phyloP scores from a whole-genome alignment of 73 alveolate genomes.

The Uronychia setigera region DNA sequence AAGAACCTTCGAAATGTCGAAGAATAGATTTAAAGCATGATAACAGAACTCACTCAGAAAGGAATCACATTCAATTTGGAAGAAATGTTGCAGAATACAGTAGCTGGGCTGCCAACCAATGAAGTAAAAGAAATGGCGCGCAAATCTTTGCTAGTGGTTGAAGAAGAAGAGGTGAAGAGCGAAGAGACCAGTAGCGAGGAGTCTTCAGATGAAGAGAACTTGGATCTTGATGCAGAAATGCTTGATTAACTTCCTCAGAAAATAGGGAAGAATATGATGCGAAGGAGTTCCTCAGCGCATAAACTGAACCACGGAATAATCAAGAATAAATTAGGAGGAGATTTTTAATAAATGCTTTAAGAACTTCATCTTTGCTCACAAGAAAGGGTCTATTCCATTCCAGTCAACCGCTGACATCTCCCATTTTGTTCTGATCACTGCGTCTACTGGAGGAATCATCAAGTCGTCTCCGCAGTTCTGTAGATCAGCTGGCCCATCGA shows the following conservation, averaged over 20 bases:
- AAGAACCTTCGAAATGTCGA: background rate
- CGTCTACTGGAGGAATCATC: slow-evolving; percentile 65
- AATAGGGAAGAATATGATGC: too few relatives aligned
- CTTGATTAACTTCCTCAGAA: too few relatives aligned
- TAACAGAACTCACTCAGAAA: background rate
- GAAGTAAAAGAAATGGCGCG: too few relatives aligned
- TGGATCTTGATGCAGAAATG: too few relatives aligned
- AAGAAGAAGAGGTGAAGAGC: too few relatives aligned
- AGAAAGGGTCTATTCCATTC: slow-evolving; percentile 37
- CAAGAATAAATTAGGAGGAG: background rate
- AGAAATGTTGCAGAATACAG: too few relatives aligned
- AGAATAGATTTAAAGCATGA: background rate
- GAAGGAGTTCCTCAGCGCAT: too few relatives aligned
- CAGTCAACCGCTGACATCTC: slow-evolving; percentile 15
- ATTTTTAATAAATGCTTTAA: background rate
- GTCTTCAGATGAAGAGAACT: too few relatives aligned
- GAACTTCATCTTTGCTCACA: slow-evolving; percentile 22
- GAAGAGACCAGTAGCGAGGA: too few relatives aligned
- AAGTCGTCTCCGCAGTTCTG: slow-evolving; percentile 8
- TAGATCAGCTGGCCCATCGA: slow-evolving; percentile 38
- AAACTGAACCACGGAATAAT: too few relatives aligned
- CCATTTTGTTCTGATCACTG: slow-evolving; percentile 70
- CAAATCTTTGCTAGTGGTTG: too few relatives aligned
- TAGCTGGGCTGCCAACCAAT: too few relatives aligned
- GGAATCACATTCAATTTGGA: background rate